Conservation (phyloP, 768 basidiomycete species). For the Hericium alpestre region DNA sequence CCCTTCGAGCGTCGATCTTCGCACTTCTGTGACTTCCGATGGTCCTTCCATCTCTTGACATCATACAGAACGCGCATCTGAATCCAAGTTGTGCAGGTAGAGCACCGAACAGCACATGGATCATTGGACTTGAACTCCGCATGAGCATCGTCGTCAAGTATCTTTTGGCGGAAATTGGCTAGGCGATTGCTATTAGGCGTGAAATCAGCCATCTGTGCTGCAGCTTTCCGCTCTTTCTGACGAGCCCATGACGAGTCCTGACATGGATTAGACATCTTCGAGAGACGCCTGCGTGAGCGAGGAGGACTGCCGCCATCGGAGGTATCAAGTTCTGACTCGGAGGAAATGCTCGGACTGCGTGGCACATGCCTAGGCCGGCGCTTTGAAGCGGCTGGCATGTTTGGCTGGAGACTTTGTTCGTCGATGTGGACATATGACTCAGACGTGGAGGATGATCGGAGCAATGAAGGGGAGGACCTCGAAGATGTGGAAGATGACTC, state of each 20-base stretch:
- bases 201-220: background rate
- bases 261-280: too few species aligned
- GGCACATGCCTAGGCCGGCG: too few species aligned
- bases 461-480: too few species aligned
- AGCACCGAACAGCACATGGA: slow-evolving; percentile 9
- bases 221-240: background rate
- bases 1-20: background rate
- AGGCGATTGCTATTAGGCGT: background rate
- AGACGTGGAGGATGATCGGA: too few species aligned
- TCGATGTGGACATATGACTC: too few species aligned
- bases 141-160: background rate
- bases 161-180: background rate
- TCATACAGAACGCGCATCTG: slow-evolving; percentile 14
- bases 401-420: too few species aligned
- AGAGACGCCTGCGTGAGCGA: too few species aligned
- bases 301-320: background rate
- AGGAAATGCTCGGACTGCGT: background rate
- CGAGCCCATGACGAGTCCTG: background rate
- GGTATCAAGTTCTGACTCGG: background rate
- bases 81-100: slow-evolving; percentile 11
- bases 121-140: slow-evolving; percentile 11
- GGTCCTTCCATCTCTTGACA: slow-evolving; percentile 7
- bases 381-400: too few species aligned
- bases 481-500: too few species aligned
- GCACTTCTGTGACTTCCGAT: slow-evolving; percentile 9